phyloP scores from a whole-genome alignment of 1,139 yeast species.

The Candida anutae region DNA sequence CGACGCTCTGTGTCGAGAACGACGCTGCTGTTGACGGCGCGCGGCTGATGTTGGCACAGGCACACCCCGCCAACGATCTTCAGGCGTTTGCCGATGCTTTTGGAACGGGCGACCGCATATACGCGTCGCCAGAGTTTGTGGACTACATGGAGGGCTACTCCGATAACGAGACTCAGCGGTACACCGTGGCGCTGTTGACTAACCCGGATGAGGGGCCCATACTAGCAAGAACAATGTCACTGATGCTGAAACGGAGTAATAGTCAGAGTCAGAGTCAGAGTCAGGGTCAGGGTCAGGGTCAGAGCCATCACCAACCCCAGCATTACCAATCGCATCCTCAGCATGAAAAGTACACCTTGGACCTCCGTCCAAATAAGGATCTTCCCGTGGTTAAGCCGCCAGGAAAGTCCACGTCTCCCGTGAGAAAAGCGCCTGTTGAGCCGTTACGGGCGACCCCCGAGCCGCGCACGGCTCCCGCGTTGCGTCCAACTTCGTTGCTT shows the following conservation, averaged over 20 bases:
- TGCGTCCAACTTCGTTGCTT: no score
- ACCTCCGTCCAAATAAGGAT: slow-evolving; percentile 4
- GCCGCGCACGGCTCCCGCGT: no score
- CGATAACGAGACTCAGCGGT: slow-evolving; percentile 13
- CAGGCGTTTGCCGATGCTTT: slow-evolving; percentile 44
- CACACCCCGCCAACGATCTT: slow-evolving; percentile 58
- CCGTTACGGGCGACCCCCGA: no score
- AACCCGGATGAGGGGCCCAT: slow-evolving; percentile 30
- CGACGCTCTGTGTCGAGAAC: slow-evolving; percentile 70
- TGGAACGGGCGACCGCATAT: slow-evolving; percentile 63
- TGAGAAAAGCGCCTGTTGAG: slow-evolving; percentile 3
- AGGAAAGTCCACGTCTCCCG: slow-evolving; percentile 3
- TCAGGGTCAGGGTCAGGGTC: slow-evolving; percentile 15
- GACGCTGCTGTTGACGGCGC: slow-evolving; percentile 71
- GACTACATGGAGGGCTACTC: slow-evolving; percentile 35
- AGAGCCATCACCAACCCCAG: slow-evolving; percentile 13
- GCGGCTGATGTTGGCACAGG: slow-evolving; percentile 59
- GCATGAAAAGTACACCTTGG: not conserved
- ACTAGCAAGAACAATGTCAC: slow-evolving; percentile 27
- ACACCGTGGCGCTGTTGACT: slow-evolving; percentile 22
- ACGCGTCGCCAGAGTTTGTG: slow-evolving; percentile 43
- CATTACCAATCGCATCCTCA: not conserved
- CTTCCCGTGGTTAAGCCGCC: slow-evolving; percentile 1
- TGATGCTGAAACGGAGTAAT: slow-evolving; percentile 10
- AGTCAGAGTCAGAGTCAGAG: slow-evolving; percentile 4